phyloP scores from a whole-genome alignment of 2,329 filamentous ascomycete species.

The Calycina herbarum region DNA sequence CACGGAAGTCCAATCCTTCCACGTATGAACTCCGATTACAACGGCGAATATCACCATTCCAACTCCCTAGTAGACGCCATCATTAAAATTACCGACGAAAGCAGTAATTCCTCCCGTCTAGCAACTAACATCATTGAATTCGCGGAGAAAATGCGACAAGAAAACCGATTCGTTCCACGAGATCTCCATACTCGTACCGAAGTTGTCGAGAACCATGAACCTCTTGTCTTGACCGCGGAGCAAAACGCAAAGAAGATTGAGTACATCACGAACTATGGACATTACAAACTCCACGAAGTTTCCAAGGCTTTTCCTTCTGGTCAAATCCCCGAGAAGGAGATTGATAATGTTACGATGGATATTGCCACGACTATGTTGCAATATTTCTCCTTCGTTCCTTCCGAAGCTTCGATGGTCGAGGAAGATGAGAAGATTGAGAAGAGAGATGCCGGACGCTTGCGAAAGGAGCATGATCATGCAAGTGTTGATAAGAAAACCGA shows the following conservation, averaged over 20 bases:
- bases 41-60: too few species aligned
- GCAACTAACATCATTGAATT: neutral
- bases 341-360: neutral
- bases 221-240: neutral
- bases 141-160: neutral
- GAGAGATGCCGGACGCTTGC: neutral
- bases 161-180: neutral
- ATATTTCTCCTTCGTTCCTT: neutral
- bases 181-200: neutral
- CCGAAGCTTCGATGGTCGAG: neutral
- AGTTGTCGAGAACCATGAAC: neutral
- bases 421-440: neutral
- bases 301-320: neutral
- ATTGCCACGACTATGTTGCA: neutral
- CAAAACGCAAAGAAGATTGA: slow-evolving; percentile 3
- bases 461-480: too few species aligned
- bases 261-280: neutral
- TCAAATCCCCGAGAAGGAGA: neutral
- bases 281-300: neutral
- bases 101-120: too few species aligned
- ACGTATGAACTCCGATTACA: too few species aligned
- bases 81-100: too few species aligned
- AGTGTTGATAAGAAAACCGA: too few species aligned
- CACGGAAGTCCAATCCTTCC: too few species aligned
- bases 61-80: too few species aligned